A percentile compares a stretch with the other conserved stretches of the same genome.
These are phyloP conservation scores for Trichophyton mentagrophytes DNA, from an alignment of 2,329 filamentous ascomycete species.

Conservation along the genomic window DNA sequence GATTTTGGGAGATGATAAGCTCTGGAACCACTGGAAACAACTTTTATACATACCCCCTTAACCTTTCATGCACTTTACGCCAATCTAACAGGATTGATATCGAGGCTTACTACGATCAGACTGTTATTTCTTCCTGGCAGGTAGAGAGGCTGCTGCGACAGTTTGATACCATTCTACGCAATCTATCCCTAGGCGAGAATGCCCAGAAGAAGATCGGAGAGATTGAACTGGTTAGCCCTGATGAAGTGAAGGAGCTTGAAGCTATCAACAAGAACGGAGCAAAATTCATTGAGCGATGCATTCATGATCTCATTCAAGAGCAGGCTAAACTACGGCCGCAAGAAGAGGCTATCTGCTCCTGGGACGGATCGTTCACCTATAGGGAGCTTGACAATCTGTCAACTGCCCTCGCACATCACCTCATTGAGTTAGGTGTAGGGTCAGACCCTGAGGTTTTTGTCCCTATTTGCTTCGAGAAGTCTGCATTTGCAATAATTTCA, in stretches of 20 bases:
- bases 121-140: slow-evolving; percentile 12
- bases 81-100: slow-evolving; percentile 9
- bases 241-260: slow-evolving; percentile 7
- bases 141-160: slow-evolving; percentile 13
- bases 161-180: slow-evolving; percentile 11
- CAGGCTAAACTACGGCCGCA: slow-evolving; percentile 10
- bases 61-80: slow-evolving; percentile 11
- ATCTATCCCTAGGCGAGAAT: slow-evolving; percentile 5
- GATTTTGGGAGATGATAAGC: slow-evolving; percentile 11
- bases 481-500: slow-evolving; percentile 48
- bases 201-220: slow-evolving; percentile 8
- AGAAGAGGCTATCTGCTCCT: slow-evolving; percentile 17
- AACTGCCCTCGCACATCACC: slow-evolving; percentile 49
- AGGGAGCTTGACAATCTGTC: slow-evolving; percentile 48
- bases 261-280: slow-evolving; percentile 6
- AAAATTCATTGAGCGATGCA: slow-evolving; percentile 13
- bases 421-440: slow-evolving; percentile 38
- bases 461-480: slow-evolving; percentile 67
- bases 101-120: slow-evolving; percentile 12
- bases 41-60: slow-evolving; percentile 12
- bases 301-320: slow-evolving; percentile 16
- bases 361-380: slow-evolving; percentile 45
- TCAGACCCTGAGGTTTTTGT: slow-evolving; percentile 48
- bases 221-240: slow-evolving; percentile 7
- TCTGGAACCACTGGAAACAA: slow-evolving; percentile 8